Conservation (phyloP, 495 filamentous ascomycete genomes). For the Aspergillus haitiensis region DNA sequence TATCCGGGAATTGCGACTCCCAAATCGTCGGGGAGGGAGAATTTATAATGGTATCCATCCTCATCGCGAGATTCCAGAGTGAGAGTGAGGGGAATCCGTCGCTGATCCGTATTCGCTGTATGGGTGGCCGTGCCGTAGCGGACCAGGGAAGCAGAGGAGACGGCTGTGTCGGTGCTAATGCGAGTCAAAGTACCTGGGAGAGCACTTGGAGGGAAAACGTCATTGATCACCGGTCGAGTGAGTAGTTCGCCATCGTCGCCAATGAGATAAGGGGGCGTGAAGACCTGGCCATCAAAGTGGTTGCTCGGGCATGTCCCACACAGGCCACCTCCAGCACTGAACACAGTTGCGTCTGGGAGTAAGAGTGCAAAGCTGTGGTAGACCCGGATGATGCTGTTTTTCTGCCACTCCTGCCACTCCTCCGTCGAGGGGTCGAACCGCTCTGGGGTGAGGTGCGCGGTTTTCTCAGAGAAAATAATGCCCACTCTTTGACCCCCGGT, state of each 20-base stretch:
- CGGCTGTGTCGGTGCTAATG: conserved; percentile 9
- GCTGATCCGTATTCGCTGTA: conserved; percentile 60
- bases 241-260: conserved; percentile 40
- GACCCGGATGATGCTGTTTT: conserved; percentile 47
- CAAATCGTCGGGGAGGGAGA: conserved; percentile 56
- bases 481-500: conserved; percentile 52
- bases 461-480: conserved; percentile 51
- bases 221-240: conserved; percentile 39
- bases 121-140: conserved; percentile 53
- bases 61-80: conserved; percentile 1
- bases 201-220: conserved; percentile 26
- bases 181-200: conserved; percentile 18
- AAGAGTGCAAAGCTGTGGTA: conserved; percentile 59
- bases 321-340: conserved; percentile 57
- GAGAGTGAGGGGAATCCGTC: conserved; percentile 47
- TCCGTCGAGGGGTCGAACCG: conserved; percentile 50
- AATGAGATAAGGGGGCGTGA: conserved; percentile 56
- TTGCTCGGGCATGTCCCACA: conserved; percentile 53
- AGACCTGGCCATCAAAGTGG: conserved; percentile 60
- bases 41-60: conserved; percentile 7
- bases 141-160: conserved; percentile 38
- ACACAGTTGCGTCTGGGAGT: conserved; percentile 55
- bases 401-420: conserved; percentile 36
- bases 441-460: conserved; percentile 47
- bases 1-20: conserved; percentile 22